phyloP scores from a whole-genome alignment of 495 filamentous ascomycete species.

The Choiromyces venosus region DNA sequence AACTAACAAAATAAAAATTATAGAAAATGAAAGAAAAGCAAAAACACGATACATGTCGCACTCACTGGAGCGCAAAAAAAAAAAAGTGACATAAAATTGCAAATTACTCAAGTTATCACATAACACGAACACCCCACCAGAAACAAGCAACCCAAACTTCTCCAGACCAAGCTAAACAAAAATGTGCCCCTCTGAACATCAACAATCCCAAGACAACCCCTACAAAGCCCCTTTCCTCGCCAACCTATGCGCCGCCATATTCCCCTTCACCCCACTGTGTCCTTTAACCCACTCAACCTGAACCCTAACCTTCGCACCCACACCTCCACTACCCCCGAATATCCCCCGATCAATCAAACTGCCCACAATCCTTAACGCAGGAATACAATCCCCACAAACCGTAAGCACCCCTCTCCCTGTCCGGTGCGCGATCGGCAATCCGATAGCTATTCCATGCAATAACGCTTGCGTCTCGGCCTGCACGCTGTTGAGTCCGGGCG shows the following conservation, averaged over 20 bases:
- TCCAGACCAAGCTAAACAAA: neutral
- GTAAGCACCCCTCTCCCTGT: neutral
- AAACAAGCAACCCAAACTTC: neutral
- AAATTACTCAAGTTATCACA: neutral
- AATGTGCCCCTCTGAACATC: neutral
- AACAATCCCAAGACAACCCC: neutral
- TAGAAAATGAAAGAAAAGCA: neutral
- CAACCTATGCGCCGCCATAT: neutral
- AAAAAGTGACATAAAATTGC: neutral
- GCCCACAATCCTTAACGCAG: neutral
- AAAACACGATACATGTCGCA: neutral
- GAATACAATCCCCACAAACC: neutral
- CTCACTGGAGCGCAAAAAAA: neutral
- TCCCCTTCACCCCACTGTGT: neutral
- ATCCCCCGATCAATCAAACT: neutral
- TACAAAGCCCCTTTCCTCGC: too few relatives aligned
- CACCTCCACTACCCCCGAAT: neutral
- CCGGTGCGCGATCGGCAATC: neutral
- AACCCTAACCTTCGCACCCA: neutral
- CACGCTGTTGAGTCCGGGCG: neutral
- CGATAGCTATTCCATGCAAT: neutral
- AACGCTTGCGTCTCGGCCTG: neutral
- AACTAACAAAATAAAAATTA: neutral
- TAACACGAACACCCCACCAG: neutral
- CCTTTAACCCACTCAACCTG: neutral